These are phyloP conservation scores for Salvia splendens DNA, from an alignment of 257 asterid species.

Conservation along the genomic window DNA sequence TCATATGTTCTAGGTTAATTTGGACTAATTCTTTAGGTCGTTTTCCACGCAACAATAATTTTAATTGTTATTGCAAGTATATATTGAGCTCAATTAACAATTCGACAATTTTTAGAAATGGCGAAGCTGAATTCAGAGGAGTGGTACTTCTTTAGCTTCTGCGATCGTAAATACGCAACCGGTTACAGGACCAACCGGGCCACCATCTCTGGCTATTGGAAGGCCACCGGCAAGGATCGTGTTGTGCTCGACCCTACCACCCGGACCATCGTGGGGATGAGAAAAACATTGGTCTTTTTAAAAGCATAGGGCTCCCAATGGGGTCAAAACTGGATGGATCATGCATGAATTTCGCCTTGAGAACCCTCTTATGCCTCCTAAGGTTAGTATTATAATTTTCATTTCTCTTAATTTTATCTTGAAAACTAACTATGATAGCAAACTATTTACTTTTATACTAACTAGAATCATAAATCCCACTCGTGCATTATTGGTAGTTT, in stretches of 20 bases:
- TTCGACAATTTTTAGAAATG: conserved; percentile 43
- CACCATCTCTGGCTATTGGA: conserved; percentile 83
- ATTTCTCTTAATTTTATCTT: neutral
- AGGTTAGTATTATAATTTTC: conserved; percentile 40
- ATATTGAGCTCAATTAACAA: neutral
- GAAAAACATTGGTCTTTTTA: conserved; percentile 87
- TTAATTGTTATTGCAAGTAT: neutral
- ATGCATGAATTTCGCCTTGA: conserved; percentile 94
- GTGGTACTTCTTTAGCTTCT: conserved; percentile 93
- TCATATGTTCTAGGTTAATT: too few species aligned
- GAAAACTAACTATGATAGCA: neutral
- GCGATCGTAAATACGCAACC: conserved; percentile 79
- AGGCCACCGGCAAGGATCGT: conserved; percentile 89
- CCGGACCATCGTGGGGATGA: conserved; percentile 64
- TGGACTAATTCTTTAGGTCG: neutral
- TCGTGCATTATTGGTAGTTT: too few species aligned
- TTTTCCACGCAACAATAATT: neutral
- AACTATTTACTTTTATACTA: neutral
- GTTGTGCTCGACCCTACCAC: conserved; percentile 50
- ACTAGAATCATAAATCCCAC: too few species aligned
- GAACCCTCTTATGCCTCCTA: conserved; percentile 73
- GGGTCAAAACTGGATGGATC: conserved; percentile 84
- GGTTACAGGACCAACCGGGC: conserved; percentile 79
- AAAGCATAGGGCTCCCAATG: conserved; percentile 84
- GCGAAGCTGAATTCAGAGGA: conserved; percentile 80